Percentiles rank a stretch among this genome's conserved stretches.
Evolutionary conservation across 169 alveolate genomes (phyloP).

Genomic region (Perkinsus marinus): DNA sequence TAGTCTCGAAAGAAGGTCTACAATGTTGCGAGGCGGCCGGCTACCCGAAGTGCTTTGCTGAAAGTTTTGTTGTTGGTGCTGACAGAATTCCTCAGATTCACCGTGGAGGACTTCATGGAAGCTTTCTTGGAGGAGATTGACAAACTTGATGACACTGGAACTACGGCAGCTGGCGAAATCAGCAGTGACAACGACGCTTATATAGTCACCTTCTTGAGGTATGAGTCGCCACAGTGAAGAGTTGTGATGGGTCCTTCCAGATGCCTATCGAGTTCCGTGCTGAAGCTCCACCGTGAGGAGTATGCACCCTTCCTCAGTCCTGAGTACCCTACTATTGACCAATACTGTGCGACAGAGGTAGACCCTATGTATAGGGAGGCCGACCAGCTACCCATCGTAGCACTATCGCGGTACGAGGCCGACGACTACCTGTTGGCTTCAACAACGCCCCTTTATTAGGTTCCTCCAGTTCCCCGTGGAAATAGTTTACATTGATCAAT

Average conservation of each 20-base stretch:
- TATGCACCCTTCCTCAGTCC: constrained; percentile 10
- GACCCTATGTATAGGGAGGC: constrained; percentile 5
- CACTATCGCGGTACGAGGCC: background rate
- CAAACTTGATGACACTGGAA: background rate
- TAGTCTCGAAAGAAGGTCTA: background rate
- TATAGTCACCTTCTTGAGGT: constrained; percentile 2
- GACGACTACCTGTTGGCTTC: background rate
- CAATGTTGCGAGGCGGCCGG: background rate
- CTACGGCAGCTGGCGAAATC: background rate
- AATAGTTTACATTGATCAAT: constrained; percentile 15
- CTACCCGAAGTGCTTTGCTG: background rate
- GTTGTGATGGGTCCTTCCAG: background rate
- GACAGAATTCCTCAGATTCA: background rate
- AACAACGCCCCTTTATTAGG: background rate
- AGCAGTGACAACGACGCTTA: constrained; percentile 4
- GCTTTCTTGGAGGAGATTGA: background rate
- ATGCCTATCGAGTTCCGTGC: constrained; percentile 3
- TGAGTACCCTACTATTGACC: background rate
- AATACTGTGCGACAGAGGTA: background rate
- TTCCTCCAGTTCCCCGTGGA: constrained; percentile 2
- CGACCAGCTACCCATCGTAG: constrained; percentile 11
- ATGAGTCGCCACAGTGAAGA: background rate
- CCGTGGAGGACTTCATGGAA: background rate
- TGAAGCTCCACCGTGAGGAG: background rate
- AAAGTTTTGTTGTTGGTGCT: background rate